A percentile compares a stretch with the other conserved stretches of the same genome.
phyloP scores from a whole-genome alignment of 306 rosid species.

The Dalbergia oliveri region DNA sequence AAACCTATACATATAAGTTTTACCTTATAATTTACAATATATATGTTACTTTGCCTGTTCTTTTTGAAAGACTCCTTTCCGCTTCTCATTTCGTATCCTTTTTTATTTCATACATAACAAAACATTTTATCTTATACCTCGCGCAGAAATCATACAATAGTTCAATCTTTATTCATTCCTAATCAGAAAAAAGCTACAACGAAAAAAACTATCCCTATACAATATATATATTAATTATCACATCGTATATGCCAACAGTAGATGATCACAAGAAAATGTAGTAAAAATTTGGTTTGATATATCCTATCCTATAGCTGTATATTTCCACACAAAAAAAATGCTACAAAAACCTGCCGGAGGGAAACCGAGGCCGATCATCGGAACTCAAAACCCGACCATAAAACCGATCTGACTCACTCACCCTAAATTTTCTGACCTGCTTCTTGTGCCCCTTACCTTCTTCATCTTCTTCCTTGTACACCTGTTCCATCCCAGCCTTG shows the following conservation, averaged over 20 bases:
- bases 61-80: not conserved
- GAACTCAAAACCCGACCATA: slow-evolving; percentile 38
- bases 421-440: slow-evolving; percentile 11
- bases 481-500: slow-evolving; percentile 37
- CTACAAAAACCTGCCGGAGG: slow-evolving; percentile 61
- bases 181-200: not conserved
- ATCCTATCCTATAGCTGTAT: too few relatives aligned
- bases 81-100: not conserved
- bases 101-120: not conserved
- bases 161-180: not conserved
- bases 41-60: too few relatives aligned
- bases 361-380: slow-evolving; percentile 49
- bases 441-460: slow-evolving; percentile 10
- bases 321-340: too few relatives aligned
- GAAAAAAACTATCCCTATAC: not conserved
- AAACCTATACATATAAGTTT: too few relatives aligned
- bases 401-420: slow-evolving; percentile 70
- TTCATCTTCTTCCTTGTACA: slow-evolving; percentile 35
- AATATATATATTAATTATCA: not conserved
- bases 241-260: too few relatives aligned
- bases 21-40: too few relatives aligned
- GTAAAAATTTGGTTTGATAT: not conserved
- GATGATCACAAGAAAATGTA: too few relatives aligned
- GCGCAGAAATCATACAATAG: not conserved
- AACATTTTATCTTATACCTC: not conserved